Conservation (phyloP, 176 grass and related monocot species). For the Dactylis glomerata region DNA sequence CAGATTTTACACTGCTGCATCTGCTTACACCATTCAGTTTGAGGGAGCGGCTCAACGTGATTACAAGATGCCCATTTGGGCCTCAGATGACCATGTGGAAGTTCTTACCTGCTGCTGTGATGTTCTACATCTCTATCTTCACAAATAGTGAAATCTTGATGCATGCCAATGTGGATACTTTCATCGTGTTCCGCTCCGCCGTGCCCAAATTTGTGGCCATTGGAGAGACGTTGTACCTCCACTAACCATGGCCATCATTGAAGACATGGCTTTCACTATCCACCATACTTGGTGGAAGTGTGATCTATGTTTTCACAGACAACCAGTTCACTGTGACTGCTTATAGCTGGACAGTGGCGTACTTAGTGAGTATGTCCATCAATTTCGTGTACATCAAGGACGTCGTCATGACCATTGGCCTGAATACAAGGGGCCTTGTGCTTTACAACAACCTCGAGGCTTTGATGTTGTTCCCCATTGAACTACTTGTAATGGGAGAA, state of each 20-base stretch:
- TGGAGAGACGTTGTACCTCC: slow-evolving; percentile 77
- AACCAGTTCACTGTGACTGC: slow-evolving; percentile 82
- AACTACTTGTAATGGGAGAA: slow-evolving; percentile 87
- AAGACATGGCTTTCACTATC: slow-evolving; percentile 80
- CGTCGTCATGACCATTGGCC: slow-evolving; percentile 85
- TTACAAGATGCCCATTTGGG: no score
- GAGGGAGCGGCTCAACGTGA: no score
- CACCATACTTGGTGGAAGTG: slow-evolving; percentile 79
- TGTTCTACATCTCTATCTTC: slow-evolving; percentile 91
- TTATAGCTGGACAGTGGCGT: slow-evolving; percentile 71
- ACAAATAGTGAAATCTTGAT: slow-evolving; percentile 82
- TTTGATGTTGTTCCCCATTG: slow-evolving; percentile 73
- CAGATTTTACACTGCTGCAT: no score
- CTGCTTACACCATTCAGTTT: no score
- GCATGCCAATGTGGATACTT: slow-evolving; percentile 90
- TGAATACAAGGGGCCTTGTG: slow-evolving; percentile 90
- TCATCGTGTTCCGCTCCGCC: slow-evolving; percentile 80
- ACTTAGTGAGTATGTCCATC: slow-evolving; percentile 72
- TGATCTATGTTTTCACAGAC: slow-evolving; percentile 86
- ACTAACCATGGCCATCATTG: slow-evolving; percentile 68
- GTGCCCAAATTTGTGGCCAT: slow-evolving; percentile 80
- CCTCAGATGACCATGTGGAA: slow-evolving; percentile 91
- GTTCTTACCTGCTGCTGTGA: slow-evolving; percentile 85
- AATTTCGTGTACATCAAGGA: slow-evolving; percentile 92
- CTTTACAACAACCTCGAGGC: slow-evolving; percentile 91